phyloP scores from a whole-genome alignment of 768 basidiomycete genomes.

The Suillus luteus region DNA sequence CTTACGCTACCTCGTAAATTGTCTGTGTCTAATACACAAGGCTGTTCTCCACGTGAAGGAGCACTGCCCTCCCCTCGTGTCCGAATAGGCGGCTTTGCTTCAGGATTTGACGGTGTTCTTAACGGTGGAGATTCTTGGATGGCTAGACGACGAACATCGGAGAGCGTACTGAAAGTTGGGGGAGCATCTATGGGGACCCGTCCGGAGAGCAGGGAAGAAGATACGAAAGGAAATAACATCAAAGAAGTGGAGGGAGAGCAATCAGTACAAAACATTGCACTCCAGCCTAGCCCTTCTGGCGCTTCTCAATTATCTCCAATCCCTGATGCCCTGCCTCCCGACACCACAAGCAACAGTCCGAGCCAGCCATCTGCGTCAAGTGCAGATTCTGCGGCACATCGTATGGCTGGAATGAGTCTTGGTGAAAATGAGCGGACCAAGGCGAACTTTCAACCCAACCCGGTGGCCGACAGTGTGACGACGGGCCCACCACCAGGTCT shows the following conservation, averaged over 20 bases:
- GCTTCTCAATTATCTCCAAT: constrained; percentile 17
- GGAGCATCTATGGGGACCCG: constrained; percentile 35
- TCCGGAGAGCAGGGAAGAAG: constrained; percentile 41
- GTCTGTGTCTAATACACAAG: constrained; percentile 64
- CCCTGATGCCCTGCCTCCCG: constrained; percentile 15
- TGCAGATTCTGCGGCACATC: constrained; percentile 14
- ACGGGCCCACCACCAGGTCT: constrained; percentile 47
- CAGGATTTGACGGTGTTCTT: constrained; percentile 76
- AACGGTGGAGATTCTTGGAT: constrained; percentile 69
- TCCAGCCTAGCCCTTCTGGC: constrained; percentile 12
- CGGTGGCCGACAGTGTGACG: constrained; percentile 20
- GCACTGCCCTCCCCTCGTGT: constrained; percentile 63
- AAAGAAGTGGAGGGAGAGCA: constrained; percentile 58
- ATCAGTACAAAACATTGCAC: constrained; percentile 12
- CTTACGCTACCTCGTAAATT: constrained; percentile 61
- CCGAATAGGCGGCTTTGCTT: constrained; percentile 55
- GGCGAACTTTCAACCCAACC: constrained; percentile 10
- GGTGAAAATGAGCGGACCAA: constrained; percentile 15
- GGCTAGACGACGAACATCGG: constrained; percentile 63
- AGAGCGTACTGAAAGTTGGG: constrained; percentile 48
- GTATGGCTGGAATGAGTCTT: constrained; percentile 22
- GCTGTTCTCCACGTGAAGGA: constrained; percentile 52
- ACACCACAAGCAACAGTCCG: constrained; percentile 4
- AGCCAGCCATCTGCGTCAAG: constrained; percentile 6
- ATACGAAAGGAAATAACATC: constrained; percentile 49